Evolutionary conservation across 495 filamentous ascomycete genomes (phyloP), one percentile per base, ranked within the genome.

Genomic region (Cercophora newfieldiana): DNA sequence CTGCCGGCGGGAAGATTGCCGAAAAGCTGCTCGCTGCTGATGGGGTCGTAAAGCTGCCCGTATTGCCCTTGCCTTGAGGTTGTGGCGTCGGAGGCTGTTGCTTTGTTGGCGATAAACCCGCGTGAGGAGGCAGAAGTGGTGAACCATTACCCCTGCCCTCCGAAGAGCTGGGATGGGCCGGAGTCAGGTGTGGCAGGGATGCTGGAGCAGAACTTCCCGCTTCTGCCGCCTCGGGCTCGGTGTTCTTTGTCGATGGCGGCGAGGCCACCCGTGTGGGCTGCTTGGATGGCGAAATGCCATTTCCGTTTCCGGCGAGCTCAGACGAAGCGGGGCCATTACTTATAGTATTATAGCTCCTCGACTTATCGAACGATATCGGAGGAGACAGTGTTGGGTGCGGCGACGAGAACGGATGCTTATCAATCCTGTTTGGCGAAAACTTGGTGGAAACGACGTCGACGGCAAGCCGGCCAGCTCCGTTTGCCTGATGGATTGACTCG

Each of bases 81-180:
- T 76, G 74, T 28, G 69, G 70, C 16, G 69, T 68, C 28, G 81
- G 76, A 22, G 84, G 81, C 16, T 85, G 85, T 47, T 92, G 88
- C 72, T 96, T 96, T 48, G 85, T 89, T 4, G 92, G 92, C 19
- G 91, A 94, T 37, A 92, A 76, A 6, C 91, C 91, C 4, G 86
- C 88, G 47, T 81, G 77, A 24, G 80, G 68, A 49, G 90, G 81
- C 60, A 85, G 84, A 69, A 82, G 86, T 72, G 65, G 83, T 49
- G 80, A 71, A 19, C 63, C 66, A 53, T 71, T 69, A 28, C 53
- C 57, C 37, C 69, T 66, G 22, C 48, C 44, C 50, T 71, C 60
- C 47, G 61, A 61, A 25, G 53, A 25, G 14, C 50, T 58, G 2
- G 68, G 64, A 29, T 61, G 72, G 21, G 54, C 65, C 4, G 75